Conservation (phyloP, 1,284 basidiomycete species). For the Coniferiporia sulphurascens region DNA sequence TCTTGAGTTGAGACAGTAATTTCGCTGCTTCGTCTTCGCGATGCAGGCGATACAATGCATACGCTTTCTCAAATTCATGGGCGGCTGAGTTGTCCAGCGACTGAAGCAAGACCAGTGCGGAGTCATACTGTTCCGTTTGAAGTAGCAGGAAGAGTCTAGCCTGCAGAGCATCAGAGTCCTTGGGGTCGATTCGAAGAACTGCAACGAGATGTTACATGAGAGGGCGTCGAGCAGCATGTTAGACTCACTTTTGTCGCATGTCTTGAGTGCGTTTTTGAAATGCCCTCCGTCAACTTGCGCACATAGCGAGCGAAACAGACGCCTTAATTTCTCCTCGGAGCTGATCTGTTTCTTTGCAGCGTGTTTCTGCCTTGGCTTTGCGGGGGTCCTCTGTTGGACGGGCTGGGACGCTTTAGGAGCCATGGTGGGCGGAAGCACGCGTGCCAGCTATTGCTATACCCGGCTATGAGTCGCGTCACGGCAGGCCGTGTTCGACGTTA, state of each 20-base stretch:
- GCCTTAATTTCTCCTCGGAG: conserved; percentile 56
- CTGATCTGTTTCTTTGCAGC: conserved; percentile 41
- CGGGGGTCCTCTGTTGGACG: background rate
- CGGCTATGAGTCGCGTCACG: background rate
- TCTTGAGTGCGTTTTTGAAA: conserved; percentile 77
- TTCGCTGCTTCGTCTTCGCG: conserved; percentile 60
- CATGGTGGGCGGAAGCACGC: conserved; percentile 4
- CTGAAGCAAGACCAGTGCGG: conserved; percentile 47
- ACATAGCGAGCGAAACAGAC: conserved; percentile 72
- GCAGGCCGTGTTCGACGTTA: background rate
- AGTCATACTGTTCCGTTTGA: conserved; percentile 74
- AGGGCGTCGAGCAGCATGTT: background rate
- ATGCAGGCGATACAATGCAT: conserved; percentile 78
- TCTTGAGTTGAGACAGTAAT: conserved; percentile 48
- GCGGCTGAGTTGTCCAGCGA: conserved; percentile 26
- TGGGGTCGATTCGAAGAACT: conserved; percentile 71
- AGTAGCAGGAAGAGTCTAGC: conserved; percentile 80
- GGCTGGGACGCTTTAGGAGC: background rate
- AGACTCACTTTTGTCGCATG: conserved; percentile 79
- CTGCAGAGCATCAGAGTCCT: conserved; percentile 66
- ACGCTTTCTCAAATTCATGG: conserved; percentile 68
- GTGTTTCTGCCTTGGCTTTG: conserved; percentile 14
- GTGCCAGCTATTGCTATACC: background rate
- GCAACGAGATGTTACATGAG: background rate
- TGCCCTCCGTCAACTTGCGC: conserved; percentile 83